Evolutionary conservation across 139 green algal species (phyloP), one percentile per base, ranked within the genome.

Genomic region (Nannochloris sp.): DNA sequence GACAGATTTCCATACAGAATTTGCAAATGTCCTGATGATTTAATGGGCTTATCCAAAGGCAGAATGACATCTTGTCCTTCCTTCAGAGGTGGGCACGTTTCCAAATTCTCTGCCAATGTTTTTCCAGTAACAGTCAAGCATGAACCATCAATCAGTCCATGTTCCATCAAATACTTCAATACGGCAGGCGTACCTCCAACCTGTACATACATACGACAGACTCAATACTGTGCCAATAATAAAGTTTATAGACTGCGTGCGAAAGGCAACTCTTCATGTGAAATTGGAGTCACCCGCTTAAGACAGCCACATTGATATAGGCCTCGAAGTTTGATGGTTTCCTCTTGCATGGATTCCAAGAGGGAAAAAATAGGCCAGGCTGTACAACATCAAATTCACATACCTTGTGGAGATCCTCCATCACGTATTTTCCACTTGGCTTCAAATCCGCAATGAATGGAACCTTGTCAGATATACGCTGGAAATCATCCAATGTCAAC

Each of bases 361-460:
- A 23, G 46, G 46, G n/a, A 5, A 20, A 26, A 23, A 9, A 11
- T 53, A 53, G n/a, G 46, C n/a, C n/a, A 23, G 5, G 20, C 46
- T 53, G 5, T 28, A 53, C 0, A 20, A 23, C 46, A 11, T 53
- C 40, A 23, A 16, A 0, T 12, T 16, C 5, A 5, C n/a, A 14
- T 66, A 89, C 84, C 79, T 91, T 93, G 83, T 99, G 93, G 37
- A 99, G 31, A 65, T 98, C 93, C 80, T 97, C 93, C 93, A 98
- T 98, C 12, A 98, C 93, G 66, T 96, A 98, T 53, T 88, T 89
- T 48, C 93, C 93, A 8, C 61, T 84, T 11, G 93, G 93, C 78
- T 97, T 97, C 46, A 99, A 78, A 80, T 99, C 91, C 16, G 88
- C 89, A 51, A 99, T 86, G 79, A 98, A 95, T 25, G 93, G 93